Conservation (phyloP, 208 protist species). For the Leishmania gerbilli region DNA sequence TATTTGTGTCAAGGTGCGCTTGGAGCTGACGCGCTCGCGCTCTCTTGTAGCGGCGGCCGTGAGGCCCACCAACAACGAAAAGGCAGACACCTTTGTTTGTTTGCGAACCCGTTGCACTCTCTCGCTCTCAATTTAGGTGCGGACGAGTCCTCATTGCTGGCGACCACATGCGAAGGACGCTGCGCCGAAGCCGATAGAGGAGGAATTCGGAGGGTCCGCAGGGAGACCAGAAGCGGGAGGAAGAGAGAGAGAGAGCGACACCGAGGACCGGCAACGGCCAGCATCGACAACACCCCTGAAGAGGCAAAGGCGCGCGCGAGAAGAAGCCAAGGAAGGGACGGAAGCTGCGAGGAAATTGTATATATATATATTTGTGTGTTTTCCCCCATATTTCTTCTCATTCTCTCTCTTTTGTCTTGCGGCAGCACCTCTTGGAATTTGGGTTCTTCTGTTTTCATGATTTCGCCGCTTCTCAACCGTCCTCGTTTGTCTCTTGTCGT, state of each 20-base stretch:
- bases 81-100: neutral
- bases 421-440: neutral
- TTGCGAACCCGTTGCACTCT: neutral
- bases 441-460: neutral
- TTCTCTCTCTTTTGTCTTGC: slow-evolving; percentile 4
- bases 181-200: neutral
- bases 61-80: neutral
- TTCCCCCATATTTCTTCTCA: neutral
- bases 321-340: slow-evolving; percentile 2
- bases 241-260: neutral
- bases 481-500: neutral
- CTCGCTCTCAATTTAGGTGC: neutral
- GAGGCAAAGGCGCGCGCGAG: neutral
- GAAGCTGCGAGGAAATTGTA: neutral
- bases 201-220: neutral
- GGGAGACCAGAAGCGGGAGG: neutral
- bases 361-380: neutral
- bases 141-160: neutral
- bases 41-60: neutral
- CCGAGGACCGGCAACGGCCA: neutral
- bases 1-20: no score
- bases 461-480: neutral
- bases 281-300: neutral
- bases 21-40: neutral
- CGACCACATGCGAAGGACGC: neutral